phyloP scores from a whole-genome alignment of 2,329 filamentous ascomycete species.

The Hypoxylon sp. region DNA sequence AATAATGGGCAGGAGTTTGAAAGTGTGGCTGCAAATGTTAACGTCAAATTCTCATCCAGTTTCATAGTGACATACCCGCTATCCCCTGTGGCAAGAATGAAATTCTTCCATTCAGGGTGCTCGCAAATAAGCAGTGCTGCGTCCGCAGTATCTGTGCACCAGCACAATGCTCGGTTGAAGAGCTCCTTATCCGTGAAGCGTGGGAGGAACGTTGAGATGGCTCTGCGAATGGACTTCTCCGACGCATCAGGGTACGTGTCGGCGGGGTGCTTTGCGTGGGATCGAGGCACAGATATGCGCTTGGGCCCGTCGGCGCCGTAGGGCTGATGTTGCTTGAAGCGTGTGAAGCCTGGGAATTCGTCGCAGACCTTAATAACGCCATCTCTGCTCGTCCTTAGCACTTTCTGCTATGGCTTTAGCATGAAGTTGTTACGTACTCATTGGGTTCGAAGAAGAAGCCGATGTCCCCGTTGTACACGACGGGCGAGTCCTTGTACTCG shows the following conservation, averaged over 20 bases:
- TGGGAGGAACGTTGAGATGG: conserved; percentile 52
- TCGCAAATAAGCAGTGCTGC: conserved; percentile 54
- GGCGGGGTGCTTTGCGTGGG: conserved; percentile 55
- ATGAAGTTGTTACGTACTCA: conserved; percentile 46
- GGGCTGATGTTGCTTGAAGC: conserved; percentile 54
- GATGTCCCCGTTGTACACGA: conserved; percentile 61
- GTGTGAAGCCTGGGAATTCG: conserved; percentile 58
- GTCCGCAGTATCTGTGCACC: conserved; percentile 55
- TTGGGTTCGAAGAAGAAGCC: conserved; percentile 65
- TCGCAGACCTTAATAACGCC: conserved; percentile 57
- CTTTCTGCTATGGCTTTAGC: background rate
- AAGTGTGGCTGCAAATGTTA: conserved; percentile 55
- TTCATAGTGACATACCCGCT: conserved; percentile 55
- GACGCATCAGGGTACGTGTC: conserved; percentile 56
- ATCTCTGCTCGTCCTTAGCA: conserved; percentile 34
- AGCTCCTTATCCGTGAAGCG: conserved; percentile 49
- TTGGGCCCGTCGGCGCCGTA: conserved; percentile 50
- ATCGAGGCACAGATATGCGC: conserved; percentile 54
- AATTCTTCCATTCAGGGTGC: conserved; percentile 59
- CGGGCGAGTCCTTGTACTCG: conserved; percentile 58
- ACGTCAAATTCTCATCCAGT: background rate
- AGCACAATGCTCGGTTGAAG: conserved; percentile 53
- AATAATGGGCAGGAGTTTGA: conserved; percentile 62
- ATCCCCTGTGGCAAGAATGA: conserved; percentile 61
- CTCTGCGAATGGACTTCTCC: conserved; percentile 49